Conservation (phyloP, 352 stramenopile species). For the Hyaloperonospora brassicae region DNA sequence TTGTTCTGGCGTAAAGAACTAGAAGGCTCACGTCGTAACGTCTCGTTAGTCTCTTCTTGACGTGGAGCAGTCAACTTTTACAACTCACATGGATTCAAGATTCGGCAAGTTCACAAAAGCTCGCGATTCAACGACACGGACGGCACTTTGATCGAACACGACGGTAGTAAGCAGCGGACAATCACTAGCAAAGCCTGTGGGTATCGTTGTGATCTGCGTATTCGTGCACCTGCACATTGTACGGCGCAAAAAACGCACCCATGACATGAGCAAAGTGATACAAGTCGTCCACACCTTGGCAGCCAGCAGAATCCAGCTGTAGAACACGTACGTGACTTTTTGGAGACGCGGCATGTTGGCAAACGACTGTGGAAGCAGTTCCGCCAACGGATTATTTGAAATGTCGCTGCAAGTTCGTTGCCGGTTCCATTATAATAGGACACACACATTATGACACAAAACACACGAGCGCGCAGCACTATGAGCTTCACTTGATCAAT, state of each 20-base stretch:
- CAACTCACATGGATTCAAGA: conserved; percentile 33
- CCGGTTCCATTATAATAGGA: background rate
- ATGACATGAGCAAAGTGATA: background rate
- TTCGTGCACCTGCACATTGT: conserved; percentile 26
- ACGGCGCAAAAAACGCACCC: conserved; percentile 3
- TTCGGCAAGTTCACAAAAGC: conserved; percentile 37
- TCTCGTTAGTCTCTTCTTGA: background rate
- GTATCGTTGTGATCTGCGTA: conserved; percentile 34
- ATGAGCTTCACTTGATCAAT: too few species aligned
- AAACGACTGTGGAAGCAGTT: conserved; percentile 42
- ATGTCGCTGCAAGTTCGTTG: conserved; percentile 25
- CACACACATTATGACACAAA: background rate
- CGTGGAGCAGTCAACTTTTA: background rate
- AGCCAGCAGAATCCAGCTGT: background rate
- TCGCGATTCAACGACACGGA: conserved; percentile 36
- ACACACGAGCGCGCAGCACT: too few species aligned
- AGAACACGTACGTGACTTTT: conserved; percentile 32
- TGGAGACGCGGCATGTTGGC: conserved; percentile 33
- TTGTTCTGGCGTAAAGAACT: conserved; percentile 41
- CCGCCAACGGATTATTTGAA: conserved; percentile 50
- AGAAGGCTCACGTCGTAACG: conserved; percentile 1
- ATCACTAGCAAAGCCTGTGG: conserved; percentile 23
- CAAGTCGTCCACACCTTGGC: too few species aligned
- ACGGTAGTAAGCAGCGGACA: conserved; percentile 35
- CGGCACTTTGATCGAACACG: conserved; percentile 38